Conservation (phyloP, 2,329 filamentous ascomycete species). For the Apiospora pterosperma region DNA sequence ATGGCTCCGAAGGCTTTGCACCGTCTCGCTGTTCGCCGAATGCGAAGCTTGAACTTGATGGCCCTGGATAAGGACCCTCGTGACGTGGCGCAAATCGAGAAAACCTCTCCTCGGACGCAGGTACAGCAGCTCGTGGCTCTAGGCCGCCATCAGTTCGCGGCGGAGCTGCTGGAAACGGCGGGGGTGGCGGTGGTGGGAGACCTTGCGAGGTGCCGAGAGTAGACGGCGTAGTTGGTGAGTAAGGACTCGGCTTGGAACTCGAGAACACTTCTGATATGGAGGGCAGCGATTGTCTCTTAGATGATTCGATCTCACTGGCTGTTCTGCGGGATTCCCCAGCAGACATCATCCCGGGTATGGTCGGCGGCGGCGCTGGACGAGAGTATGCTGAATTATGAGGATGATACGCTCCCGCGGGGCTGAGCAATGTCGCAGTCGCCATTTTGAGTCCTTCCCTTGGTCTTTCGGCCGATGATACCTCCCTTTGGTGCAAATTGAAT, state of each 20-base stretch:
- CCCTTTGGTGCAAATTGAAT: constrained; percentile 21
- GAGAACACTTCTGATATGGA: constrained; percentile 31
- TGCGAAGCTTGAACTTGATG: constrained; percentile 21
- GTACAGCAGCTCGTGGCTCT: constrained; percentile 20
- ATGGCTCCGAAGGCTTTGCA: constrained; percentile 19
- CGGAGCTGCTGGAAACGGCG: constrained; percentile 20
- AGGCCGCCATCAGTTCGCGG: constrained; percentile 20
- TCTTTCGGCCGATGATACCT: constrained; percentile 17
- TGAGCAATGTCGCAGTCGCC: constrained; percentile 30
- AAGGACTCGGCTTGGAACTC: constrained; percentile 22
- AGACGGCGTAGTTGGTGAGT: constrained; percentile 26
- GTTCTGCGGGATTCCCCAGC: constrained; percentile 23
- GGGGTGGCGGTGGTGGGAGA: constrained; percentile 19
- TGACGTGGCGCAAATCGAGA: constrained; percentile 23
- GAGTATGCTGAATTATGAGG: constrained; percentile 15
- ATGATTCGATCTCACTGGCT: constrained; percentile 22
- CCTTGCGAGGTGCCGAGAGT: constrained; percentile 19
- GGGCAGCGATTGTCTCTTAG: constrained; percentile 28
- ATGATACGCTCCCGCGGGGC: constrained; percentile 27
- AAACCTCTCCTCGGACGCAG: constrained; percentile 27
- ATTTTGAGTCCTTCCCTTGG: constrained; percentile 24
- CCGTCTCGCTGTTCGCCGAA: constrained; percentile 24
- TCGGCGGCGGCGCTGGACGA: constrained; percentile 18
- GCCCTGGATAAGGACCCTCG: constrained; percentile 21
- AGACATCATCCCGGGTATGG: constrained; percentile 24